Evolutionary conservation across 106 monocot genomes (phyloP).

Genomic region (Amphibolis antarctica): DNA sequence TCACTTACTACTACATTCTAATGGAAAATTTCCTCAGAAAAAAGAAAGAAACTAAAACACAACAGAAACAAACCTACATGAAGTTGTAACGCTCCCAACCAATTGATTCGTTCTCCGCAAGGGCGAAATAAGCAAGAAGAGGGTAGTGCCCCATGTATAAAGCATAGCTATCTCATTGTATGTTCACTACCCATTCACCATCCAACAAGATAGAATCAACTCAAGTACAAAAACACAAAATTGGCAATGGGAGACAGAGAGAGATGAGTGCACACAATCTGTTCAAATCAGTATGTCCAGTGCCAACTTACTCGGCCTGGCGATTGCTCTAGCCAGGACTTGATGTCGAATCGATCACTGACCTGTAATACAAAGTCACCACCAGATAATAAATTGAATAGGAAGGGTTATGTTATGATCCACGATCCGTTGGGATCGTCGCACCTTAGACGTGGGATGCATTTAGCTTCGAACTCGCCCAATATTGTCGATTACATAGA

Average conservation of each 20-base stretch:
- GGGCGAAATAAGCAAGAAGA: slow-evolving; percentile 58
- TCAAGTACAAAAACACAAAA: no score
- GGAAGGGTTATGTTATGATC: no score
- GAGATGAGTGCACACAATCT: slow-evolving; percentile 45
- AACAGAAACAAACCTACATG: slow-evolving; percentile 48
- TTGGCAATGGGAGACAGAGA: neutral
- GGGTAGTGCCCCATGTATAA: slow-evolving; percentile 75
- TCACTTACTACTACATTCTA: no score
- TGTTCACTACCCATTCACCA: slow-evolving; percentile 82
- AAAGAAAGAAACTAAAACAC: neutral
- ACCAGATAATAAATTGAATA: no score
- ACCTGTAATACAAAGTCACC: slow-evolving; percentile 23
- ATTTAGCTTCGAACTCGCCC: no score
- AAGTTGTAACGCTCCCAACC: slow-evolving; percentile 85
- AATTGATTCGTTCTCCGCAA: slow-evolving; percentile 85
- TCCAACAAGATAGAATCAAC: neutral
- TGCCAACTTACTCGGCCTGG: slow-evolving; percentile 89
- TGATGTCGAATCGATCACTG: slow-evolving; percentile 77
- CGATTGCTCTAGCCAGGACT: slow-evolving; percentile 89
- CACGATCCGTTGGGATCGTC: no score
- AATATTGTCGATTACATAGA: no score
- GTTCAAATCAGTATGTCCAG: slow-evolving; percentile 61
- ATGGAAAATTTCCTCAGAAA: neutral
- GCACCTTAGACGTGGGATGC: no score
- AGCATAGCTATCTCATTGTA: slow-evolving; percentile 73